Base-by-base conservation (phyloP, 2,329 filamentous ascomycete genomes). In the Cladophialophora carrionii region DNA sequence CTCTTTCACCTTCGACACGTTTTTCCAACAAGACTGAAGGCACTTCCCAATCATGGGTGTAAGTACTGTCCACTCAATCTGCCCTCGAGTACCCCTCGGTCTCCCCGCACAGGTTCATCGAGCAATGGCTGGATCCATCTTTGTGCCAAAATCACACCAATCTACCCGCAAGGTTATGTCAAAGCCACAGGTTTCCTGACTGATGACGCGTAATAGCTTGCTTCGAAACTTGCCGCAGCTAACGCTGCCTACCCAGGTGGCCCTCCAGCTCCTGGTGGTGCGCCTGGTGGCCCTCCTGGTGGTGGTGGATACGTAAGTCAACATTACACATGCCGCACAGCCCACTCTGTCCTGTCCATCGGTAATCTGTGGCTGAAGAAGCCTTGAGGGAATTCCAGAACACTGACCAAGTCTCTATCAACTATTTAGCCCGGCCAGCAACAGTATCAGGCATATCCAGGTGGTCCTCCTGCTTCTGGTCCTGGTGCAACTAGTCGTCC, bases 381-480 rank as follows among this genome's bases (percentile, higher is more conserved):
- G 62, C 62, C 67, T 2, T 2, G 32, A 26, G 32, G 34, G 12
- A 43, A 24, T 51, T 37, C 31, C 29, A 49, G 37, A 26, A 52
- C 29, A 52, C 57, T 60, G 57, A 60, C 57, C 20, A 9, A n/a
- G 31, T 20, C 5, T 20, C 32, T 41, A 20, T 29, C n/a, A 12
- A 54, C 48, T 60, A 24, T 52, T 32, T 60, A 60, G 57, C 37
- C n/a, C 63, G 68, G 78, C 58, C 80, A 83, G 71, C 77, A 75
- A 66, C 78, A 81, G 72, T 86, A 87, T 76, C 83, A 86, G 78
- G 81, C 84, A 70, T 87, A 84, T 74, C 81, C 80, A 71, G 81
- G 79, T 71, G 74, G 68, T 52, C 74, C 76, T 72, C 72, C 69
- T 57, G 72, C 73, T 67, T 65, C 62, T 65, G 57, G 54, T 61